phyloP scores from a whole-genome alignment of 1,284 basidiomycete genomes.

The Ganoderma lucidum region DNA sequence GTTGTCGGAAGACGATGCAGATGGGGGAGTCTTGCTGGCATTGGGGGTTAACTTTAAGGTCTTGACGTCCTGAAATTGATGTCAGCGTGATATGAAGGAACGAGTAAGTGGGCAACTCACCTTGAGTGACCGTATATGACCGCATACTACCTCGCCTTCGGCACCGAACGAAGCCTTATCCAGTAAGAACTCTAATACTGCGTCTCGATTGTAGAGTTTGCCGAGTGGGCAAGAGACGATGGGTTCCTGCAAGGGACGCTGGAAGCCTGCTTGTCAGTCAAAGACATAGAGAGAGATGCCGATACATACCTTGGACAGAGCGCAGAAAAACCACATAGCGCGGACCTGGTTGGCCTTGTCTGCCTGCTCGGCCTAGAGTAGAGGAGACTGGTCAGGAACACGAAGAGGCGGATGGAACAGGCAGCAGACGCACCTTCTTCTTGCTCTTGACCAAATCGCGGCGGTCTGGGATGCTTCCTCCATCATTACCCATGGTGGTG shows the following conservation, averaged over 20 bases:
- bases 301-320: slow-evolving; percentile 83
- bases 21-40: slow-evolving; percentile 49
- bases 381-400: not conserved
- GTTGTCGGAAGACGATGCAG: slow-evolving; percentile 47
- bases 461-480: slow-evolving; percentile 86
- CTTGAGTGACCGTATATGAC: slow-evolving; percentile 88
- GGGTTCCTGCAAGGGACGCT: slow-evolving; percentile 87
- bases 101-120: slow-evolving; percentile 50
- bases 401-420: not conserved
- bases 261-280: slow-evolving; percentile 17
- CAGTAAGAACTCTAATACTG: slow-evolving; percentile 87
- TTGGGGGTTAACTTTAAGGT: slow-evolving; percentile 84
- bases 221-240: slow-evolving; percentile 90
- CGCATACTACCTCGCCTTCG: slow-evolving; percentile 86
- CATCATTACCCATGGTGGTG: slow-evolving; percentile 80
- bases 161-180: slow-evolving; percentile 76
- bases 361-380: slow-evolving; percentile 72
- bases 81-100: slow-evolving; percentile 1
- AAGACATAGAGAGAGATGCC: not conserved
- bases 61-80: slow-evolving; percentile 76
- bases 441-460: slow-evolving; percentile 80
- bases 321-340: slow-evolving; percentile 92
- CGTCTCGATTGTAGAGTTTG: slow-evolving; percentile 94
- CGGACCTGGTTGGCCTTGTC: slow-evolving; percentile 88
- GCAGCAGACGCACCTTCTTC: slow-evolving; percentile 61